Percentiles rank a stretch among this genome's conserved stretches.
phyloP scores from a whole-genome alignment of 306 rosid species.

The Castanopsis chinensis region DNA sequence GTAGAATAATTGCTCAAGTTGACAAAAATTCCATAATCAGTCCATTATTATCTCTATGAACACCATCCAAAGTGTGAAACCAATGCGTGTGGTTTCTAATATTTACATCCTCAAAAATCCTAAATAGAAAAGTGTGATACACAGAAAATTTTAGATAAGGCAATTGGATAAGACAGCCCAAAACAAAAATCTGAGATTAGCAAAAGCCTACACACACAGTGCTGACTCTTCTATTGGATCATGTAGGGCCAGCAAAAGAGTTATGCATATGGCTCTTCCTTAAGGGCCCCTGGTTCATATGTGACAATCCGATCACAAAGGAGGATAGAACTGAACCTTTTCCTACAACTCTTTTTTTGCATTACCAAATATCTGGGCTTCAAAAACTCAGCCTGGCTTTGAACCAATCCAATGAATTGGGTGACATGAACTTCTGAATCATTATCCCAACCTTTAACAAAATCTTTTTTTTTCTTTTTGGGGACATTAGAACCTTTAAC shows the following conservation, averaged over 20 bases:
- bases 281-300: neutral
- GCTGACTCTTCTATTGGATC: neutral
- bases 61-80: neutral
- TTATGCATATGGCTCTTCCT: slow-evolving; percentile 31
- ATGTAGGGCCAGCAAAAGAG: neutral
- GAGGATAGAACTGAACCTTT: slow-evolving; percentile 4
- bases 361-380: too few relatives aligned
- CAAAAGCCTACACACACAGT: too few relatives aligned
- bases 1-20: neutral
- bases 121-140: neutral
- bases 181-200: too few relatives aligned
- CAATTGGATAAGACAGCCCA: too few relatives aligned
- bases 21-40: too few relatives aligned
- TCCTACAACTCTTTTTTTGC: neutral
- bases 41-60: neutral
- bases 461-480: too few relatives aligned
- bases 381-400: too few relatives aligned
- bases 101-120: neutral
- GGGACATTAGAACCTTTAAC: too few relatives aligned
- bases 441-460: too few relatives aligned
- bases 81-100: neutral
- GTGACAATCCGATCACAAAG: slow-evolving; percentile 17
- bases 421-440: too few relatives aligned
- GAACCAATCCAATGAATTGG: too few relatives aligned
- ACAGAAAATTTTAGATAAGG: too few relatives aligned